A percentile compares a stretch with the other conserved stretches of the same genome.
These are phyloP conservation scores for Linanthus parryae DNA, from an alignment of 148 eudicot species.

Conservation along the genomic window DNA sequence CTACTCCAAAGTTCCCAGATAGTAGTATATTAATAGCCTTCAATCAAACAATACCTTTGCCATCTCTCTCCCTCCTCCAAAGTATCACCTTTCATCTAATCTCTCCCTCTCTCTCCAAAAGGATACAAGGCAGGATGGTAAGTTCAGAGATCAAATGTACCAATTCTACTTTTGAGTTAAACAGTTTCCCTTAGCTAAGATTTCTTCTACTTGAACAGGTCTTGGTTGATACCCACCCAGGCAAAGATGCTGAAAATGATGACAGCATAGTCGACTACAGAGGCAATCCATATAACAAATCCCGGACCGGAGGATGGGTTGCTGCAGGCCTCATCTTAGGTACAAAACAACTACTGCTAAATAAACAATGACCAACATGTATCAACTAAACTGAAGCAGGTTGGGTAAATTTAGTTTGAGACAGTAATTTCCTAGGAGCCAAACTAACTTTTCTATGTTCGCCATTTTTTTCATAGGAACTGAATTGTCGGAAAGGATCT, in stretches of 20 bases:
- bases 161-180: too few relatives aligned
- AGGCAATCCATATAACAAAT: constrained; percentile 75
- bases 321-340: constrained; percentile 97
- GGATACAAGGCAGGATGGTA: neutral
- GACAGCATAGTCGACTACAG: constrained; percentile 47
- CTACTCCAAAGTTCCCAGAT: neutral
- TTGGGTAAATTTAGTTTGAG: too few relatives aligned
- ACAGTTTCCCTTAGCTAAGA: too few relatives aligned
- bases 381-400: too few relatives aligned
- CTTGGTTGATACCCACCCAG: constrained; percentile 28
- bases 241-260: constrained; percentile 26
- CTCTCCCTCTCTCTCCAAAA: neutral
- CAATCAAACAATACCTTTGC: neutral
- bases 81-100: neutral
- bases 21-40: neutral
- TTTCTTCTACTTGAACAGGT: constrained; percentile 33
- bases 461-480: constrained; percentile 46
- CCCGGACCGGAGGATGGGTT: constrained; percentile 87
- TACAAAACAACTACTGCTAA: too few relatives aligned
- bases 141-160: too few relatives aligned
- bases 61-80: neutral
- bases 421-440: too few relatives aligned
- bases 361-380: too few relatives aligned
- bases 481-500: constrained; percentile 87
- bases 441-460: too few relatives aligned